Base-by-base conservation (phyloP, 192 early-diverging fungal species). In the Umbelopsis ramanniana region DNA sequence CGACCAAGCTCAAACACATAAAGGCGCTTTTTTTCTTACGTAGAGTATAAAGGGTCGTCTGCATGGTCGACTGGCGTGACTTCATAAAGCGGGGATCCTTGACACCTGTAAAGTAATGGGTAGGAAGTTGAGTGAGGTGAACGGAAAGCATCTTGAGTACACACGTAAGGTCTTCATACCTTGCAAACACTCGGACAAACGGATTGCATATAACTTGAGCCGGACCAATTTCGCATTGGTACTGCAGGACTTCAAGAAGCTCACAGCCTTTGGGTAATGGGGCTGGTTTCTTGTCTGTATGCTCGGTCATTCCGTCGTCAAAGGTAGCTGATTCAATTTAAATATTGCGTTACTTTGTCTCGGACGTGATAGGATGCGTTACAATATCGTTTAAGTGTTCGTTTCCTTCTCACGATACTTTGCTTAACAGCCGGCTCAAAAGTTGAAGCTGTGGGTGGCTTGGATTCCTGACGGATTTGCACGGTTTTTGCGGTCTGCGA, bases 211-310 rank as follows among this genome's bases (percentile, higher is more conserved):
- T 50, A 9, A 70, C 69, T 29, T 53, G 38, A 26, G 69, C 50
- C 33, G 50, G 8, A 5, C 69, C 69, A 26, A 70, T 70, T 23
- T 72, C 76, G 52, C 76, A 77, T 38, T 77, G 66, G 50, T 77
- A 77, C 47, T 77, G 76, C 15, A 73, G 24, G 17, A 77, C 22
- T 26, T 77, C 76, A 66, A 50, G 19, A 19, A 77, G 35, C 22
- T 66, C 43, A 52, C 76, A 77, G 35, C 68, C 67, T 17, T 69
- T 54, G 5, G 47, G 48, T 22, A 35, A 52, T 29, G 46, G 14
- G 14, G n/a, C 15, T 14, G 33, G n/a, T 40, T 21, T 37, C 17
- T 40, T 37, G n/a, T 52, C 40, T 46, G 6, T 72, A 26, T 9
- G 19, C 55, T 66, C n/a, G 21, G 26, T 63, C 70, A 50, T 55